Conservation (phyloP, 495 filamentous ascomycete species). For the Xylaria curta region DNA sequence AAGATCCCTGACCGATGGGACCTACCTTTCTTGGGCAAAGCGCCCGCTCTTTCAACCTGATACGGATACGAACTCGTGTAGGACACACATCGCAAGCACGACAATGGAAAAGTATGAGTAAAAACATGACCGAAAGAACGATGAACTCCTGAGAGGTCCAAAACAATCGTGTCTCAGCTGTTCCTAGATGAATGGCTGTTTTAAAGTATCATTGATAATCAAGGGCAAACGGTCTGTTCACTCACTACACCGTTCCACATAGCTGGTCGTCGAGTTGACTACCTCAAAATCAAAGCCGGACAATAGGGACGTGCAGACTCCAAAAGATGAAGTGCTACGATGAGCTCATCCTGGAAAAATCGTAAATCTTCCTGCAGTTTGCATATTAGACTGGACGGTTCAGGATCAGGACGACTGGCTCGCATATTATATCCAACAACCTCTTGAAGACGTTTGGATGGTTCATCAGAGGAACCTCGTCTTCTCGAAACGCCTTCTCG, state of each 20-base stretch:
- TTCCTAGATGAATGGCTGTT: background rate
- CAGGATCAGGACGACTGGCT: background rate
- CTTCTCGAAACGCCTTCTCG: background rate
- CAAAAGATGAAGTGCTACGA: background rate
- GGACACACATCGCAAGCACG: background rate
- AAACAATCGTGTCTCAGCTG: background rate
- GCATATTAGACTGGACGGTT: background rate
- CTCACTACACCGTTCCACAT: no score
- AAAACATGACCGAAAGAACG: background rate
- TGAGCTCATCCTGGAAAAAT: background rate
- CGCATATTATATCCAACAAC: background rate
- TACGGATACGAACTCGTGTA: slow-evolving; percentile 1
- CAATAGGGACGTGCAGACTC: background rate
- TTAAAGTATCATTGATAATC: background rate
- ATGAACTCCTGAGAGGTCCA: background rate
- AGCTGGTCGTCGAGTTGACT: no score
- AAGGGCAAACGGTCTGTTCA: background rate
- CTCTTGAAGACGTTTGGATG: background rate
- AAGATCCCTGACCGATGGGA: slow-evolving; percentile 6
- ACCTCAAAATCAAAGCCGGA: background rate
- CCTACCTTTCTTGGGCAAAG: slow-evolving; percentile 23
- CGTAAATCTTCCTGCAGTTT: background rate
- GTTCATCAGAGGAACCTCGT: background rate
- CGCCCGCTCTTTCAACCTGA: background rate
- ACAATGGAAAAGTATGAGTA: background rate